Percentiles rank a stretch among this genome's conserved stretches.
Conservation (phyloP, 2,329 filamentous ascomycete species). For the Coleophoma cylindrospora region DNA sequence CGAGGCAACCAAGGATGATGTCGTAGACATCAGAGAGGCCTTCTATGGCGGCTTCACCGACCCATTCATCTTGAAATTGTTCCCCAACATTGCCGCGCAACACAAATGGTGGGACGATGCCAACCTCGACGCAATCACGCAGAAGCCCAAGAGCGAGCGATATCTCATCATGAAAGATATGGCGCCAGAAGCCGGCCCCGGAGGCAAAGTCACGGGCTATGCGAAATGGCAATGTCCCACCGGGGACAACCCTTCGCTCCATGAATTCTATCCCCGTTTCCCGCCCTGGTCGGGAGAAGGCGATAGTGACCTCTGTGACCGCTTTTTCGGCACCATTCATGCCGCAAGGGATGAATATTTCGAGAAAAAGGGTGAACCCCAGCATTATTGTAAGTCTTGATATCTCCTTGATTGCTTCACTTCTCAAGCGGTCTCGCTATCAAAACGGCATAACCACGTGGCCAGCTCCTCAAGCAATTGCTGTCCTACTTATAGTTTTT, state of each 20-base stretch:
- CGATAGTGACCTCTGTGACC: constrained; percentile 2
- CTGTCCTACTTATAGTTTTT: too few relatives aligned
- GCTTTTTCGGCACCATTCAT: neutral
- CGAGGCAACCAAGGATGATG: too few relatives aligned
- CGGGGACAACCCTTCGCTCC: neutral
- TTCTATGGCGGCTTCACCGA: too few relatives aligned
- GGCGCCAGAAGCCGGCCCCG: neutral
- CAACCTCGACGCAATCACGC: too few relatives aligned
- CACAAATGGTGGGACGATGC: too few relatives aligned
- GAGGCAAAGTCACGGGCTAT: constrained; percentile 1
- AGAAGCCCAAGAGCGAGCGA: neutral
- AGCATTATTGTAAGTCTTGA: constrained; percentile 1
- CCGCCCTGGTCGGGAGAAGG: constrained; percentile 2
- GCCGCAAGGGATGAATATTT: neutral
- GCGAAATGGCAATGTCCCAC: constrained; percentile 4
- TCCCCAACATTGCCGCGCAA: too few relatives aligned
- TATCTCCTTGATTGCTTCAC: neutral
- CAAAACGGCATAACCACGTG: too few relatives aligned
- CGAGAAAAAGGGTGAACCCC: neutral
- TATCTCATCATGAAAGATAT: constrained; percentile 2
- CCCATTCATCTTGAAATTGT: too few relatives aligned
- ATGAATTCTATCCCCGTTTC: constrained; percentile 1
- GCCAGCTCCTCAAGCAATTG: too few relatives aligned
- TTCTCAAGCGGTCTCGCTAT: neutral
- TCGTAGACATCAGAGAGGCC: too few relatives aligned